Evolutionary conservation across 352 stramenopile species (phyloP).

Genomic region (Globisporangium cystogenes): DNA sequence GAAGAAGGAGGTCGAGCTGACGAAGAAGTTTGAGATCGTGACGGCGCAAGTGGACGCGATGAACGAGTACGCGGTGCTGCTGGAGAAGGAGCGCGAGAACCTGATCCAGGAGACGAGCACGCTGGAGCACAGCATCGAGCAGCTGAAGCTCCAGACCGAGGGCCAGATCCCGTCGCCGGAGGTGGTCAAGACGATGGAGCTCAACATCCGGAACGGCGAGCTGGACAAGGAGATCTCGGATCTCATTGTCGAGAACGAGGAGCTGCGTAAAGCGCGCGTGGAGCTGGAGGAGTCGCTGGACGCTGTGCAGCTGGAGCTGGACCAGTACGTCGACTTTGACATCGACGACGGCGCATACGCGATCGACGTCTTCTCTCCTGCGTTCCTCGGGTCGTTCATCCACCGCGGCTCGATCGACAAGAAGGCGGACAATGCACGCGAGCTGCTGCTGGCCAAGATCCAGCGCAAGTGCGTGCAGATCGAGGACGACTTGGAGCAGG

Average conservation of each 20-base stretch:
- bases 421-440: slow-evolving; percentile 46
- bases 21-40: slow-evolving; percentile 56
- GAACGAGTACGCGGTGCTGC: slow-evolving; percentile 28
- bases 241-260: slow-evolving; percentile 67
- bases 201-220: slow-evolving; percentile 40
- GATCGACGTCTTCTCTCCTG: slow-evolving; percentile 65
- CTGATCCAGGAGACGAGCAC: slow-evolving; percentile 47
- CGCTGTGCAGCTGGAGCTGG: slow-evolving; percentile 52
- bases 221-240: slow-evolving; percentile 72
- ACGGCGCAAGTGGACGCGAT: slow-evolving; percentile 37
- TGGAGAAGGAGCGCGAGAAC: slow-evolving; percentile 58
- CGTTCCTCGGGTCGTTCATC: slow-evolving; percentile 57
- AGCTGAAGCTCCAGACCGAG: slow-evolving; percentile 48
- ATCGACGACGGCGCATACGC: slow-evolving; percentile 31
- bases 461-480: slow-evolving; percentile 41
- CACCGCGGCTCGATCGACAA: slow-evolving; percentile 60
- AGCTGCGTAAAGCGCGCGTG: slow-evolving; percentile 37
- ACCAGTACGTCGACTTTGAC: slow-evolving; percentile 60
- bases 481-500: slow-evolving; percentile 54
- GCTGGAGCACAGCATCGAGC: slow-evolving; percentile 50
- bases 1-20: slow-evolving; percentile 38
- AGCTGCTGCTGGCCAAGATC: slow-evolving; percentile 55
- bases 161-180: slow-evolving; percentile 63
- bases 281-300: slow-evolving; percentile 58
- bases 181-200: slow-evolving; percentile 45